Evolutionary conservation across 257 asterid genomes (phyloP).

Genomic region (Solanum sejunctum): DNA sequence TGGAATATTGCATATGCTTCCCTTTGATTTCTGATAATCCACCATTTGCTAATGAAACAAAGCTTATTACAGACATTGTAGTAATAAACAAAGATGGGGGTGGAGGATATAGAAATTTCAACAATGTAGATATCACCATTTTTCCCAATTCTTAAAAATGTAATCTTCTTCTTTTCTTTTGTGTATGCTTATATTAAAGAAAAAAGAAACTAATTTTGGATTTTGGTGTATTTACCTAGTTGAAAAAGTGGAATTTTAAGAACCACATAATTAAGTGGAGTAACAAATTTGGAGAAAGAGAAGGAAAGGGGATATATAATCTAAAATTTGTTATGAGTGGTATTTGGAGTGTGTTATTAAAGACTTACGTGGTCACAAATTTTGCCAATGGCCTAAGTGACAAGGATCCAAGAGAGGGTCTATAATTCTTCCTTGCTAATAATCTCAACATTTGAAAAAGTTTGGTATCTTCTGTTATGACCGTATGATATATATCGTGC

Average conservation of each 20-base stretch:
- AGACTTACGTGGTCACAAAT: neutral
- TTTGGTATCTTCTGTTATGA: no score
- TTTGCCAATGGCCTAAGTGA: neutral
- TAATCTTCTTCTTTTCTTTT: neutral
- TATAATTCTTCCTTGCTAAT: no score
- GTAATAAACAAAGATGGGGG: constrained; percentile 25
- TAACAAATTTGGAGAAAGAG: neutral
- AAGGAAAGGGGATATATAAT: neutral
- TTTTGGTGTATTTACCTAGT: neutral
- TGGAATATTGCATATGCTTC: constrained; percentile 58
- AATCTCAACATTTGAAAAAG: no score
- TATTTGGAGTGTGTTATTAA: neutral
- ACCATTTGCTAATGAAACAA: constrained; percentile 5
- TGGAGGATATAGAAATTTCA: constrained; percentile 17
- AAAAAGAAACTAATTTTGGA: neutral
- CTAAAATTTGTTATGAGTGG: neutral
- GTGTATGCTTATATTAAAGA: no score
- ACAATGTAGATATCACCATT: constrained; percentile 6
- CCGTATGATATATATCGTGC: no score
- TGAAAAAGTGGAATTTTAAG: neutral
- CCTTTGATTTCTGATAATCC: constrained; percentile 42
- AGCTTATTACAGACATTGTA: constrained; percentile 12
- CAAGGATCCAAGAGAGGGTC: neutral
- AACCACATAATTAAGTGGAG: neutral
- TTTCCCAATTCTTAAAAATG: neutral